Evolutionary conservation across 768 basidiomycete genomes (phyloP).

Genomic region (Hemileccinum rubropunctum): DNA sequence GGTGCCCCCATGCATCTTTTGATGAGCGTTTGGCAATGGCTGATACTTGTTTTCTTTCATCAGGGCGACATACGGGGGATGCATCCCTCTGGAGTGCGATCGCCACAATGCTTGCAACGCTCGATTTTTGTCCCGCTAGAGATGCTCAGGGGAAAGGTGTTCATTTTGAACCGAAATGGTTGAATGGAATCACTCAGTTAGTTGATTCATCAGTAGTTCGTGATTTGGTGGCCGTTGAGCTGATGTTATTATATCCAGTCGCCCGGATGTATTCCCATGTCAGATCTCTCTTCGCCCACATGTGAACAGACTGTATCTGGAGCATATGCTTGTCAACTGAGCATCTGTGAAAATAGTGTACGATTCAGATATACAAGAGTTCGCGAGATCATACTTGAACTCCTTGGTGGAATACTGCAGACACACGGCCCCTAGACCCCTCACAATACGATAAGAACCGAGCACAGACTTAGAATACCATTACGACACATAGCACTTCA

Average conservation of each 20-base stretch:
- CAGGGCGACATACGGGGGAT: conserved; percentile 2
- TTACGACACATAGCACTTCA: too few species aligned
- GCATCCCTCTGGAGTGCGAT: conserved; percentile 8
- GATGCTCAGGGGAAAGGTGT: neutral
- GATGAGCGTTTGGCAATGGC: neutral
- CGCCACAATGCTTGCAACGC: conserved; percentile 13
- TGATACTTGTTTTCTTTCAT: neutral
- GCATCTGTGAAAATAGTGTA: neutral
- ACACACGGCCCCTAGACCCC: too few species aligned
- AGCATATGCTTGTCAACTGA: neutral
- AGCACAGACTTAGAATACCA: too few species aligned
- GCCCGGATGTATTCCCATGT: conserved; percentile 10
- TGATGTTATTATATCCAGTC: neutral
- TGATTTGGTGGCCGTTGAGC: neutral
- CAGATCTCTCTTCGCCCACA: conserved; percentile 5
- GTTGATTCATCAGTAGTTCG: neutral
- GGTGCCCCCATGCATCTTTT: neutral
- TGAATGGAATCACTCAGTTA: conserved; percentile 10
- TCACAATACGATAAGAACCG: too few species aligned
- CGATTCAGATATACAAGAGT: too few species aligned
- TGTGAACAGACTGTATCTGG: neutral
- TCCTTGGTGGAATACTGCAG: too few species aligned
- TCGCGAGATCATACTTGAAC: too few species aligned
- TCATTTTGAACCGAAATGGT: neutral
- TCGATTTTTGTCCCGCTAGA: conserved; percentile 3